Evolutionary conservation across 768 basidiomycete genomes (phyloP), one percentile per base, ranked within the genome.

Genomic region (Phanerochaete sordida): DNA sequence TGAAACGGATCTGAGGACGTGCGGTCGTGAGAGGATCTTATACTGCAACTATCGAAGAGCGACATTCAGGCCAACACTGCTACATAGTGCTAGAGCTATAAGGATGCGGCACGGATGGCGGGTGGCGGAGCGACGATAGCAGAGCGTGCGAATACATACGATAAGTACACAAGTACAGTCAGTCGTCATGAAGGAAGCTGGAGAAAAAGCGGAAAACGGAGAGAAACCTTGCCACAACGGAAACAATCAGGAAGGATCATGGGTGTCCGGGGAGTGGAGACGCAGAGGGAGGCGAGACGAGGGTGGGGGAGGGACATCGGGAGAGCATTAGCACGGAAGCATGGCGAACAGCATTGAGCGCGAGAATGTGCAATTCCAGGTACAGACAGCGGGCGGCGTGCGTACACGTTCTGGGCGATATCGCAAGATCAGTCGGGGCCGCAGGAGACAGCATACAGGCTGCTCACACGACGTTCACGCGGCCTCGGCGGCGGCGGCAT

Each of bases 151-250:
- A 54, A 54, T 54, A 54, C 53, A 54, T 54, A 54, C 35, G 53
- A 54, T 54, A 54, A 54, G 53, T 54, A 54, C 53, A 54, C 35
- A 54, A 54, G 35, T 54, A 54, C 53, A 54, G 24, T 39, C 53
- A 54, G 15, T 39, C 35, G 43, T 15, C 39, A 13, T 43, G 53
- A 43, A 27, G 7, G 19, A 43, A 1, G 15, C 3, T 9, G 37
- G 23, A n/a, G 7, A 16, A 26, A 1, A 3, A 24, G 43, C 33
- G 30, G 50, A 31, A n/a, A n/a, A n/a, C n/a, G n/a, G 50, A 31
- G 9, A 23, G 50, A 51, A 51, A 51, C 30, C 28, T 43, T 43
- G 39, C 39, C 39, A 43, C n/a, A 11, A 43, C 39, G 39, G 31
- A 31, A 31, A 54, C 24, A 35, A 30, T 37, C 35, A 43, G 24